These are phyloP conservation scores for Blastocystis sp. DNA, from an alignment of 352 stramenopile species.

Conservation along the genomic window DNA sequence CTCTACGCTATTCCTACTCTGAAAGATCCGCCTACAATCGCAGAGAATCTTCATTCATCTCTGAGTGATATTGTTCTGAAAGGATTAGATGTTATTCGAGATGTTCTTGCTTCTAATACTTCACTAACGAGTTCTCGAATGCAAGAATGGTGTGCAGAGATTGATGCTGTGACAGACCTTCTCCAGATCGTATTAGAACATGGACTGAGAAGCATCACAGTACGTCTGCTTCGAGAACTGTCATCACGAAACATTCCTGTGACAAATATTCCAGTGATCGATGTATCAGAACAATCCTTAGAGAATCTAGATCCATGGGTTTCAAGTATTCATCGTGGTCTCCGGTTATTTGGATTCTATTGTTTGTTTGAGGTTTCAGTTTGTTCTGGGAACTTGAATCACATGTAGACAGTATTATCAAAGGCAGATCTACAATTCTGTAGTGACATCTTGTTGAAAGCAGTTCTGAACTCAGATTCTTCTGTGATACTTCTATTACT, in stretches of 20 bases:
- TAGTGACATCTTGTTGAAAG: conserved; percentile 6
- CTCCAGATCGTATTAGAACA: not conserved
- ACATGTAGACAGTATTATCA: not conserved
- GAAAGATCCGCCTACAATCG: not conserved
- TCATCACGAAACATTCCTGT: not conserved
- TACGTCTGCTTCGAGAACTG: not conserved
- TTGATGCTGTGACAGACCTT: not conserved
- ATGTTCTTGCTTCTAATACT: not conserved
- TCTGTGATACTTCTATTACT: conserved; percentile 11
- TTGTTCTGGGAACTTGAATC: not conserved
- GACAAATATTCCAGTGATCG: not conserved
- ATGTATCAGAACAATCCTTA: not conserved
- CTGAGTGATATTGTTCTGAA: not conserved
- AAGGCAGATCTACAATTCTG: conserved; percentile 2
- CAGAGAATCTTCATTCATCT: not conserved
- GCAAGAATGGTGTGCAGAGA: not conserved
- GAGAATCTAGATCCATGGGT: not conserved
- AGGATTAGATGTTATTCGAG: not conserved
- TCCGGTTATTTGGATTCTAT: not conserved
- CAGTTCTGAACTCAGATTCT: not conserved
- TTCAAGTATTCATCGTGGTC: not conserved
- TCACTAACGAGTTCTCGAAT: not conserved
- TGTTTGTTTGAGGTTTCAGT: conserved; percentile 10
- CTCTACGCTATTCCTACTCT: not conserved
- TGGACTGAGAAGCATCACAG: not conserved